A percentile compares a stretch with the other conserved stretches of the same genome.
These are phyloP conservation scores for Beauveria bassiana DNA, from an alignment of 2,329 filamentous ascomycete species.

Conservation along the genomic window DNA sequence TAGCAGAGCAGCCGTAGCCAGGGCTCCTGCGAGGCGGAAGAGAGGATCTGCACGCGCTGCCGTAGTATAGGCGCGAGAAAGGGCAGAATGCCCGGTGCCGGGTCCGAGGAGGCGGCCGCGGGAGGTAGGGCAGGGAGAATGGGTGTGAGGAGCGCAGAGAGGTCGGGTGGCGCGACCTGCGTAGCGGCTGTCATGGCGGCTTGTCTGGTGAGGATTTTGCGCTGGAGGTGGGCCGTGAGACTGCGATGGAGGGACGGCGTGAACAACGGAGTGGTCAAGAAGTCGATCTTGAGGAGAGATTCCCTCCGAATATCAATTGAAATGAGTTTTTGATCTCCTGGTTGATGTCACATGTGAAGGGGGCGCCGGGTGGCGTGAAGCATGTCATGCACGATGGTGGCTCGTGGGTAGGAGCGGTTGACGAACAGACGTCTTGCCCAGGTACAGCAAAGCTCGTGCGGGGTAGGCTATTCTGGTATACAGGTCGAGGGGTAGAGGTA, in stretches of 20 bases:
- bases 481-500: background rate
- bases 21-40: constrained; percentile 49
- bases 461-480: background rate
- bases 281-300: background rate
- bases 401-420: background rate
- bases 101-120: constrained; percentile 49
- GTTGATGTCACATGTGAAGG: constrained; percentile 8
- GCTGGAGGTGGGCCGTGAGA: constrained; percentile 6
- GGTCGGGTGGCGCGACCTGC: constrained; percentile 32
- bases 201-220: constrained; percentile 17
- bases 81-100: constrained; percentile 48
- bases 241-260: background rate
- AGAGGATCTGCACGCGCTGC: constrained; percentile 59
- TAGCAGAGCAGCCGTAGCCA: constrained; percentile 72
- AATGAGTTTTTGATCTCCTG: constrained; percentile 14
- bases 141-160: constrained; percentile 42
- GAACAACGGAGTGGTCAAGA: background rate
- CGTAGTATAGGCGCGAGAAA: constrained; percentile 58
- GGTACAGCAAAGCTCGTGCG: background rate
- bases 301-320: background rate
- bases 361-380: background rate
- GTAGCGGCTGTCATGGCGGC: constrained; percentile 12
- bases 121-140: constrained; percentile 53
- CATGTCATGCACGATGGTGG: constrained; percentile 6
- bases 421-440: background rate